Conservation (phyloP, 2,329 filamentous ascomycete genomes). For the Tolypocladium endophyticum region DNA sequence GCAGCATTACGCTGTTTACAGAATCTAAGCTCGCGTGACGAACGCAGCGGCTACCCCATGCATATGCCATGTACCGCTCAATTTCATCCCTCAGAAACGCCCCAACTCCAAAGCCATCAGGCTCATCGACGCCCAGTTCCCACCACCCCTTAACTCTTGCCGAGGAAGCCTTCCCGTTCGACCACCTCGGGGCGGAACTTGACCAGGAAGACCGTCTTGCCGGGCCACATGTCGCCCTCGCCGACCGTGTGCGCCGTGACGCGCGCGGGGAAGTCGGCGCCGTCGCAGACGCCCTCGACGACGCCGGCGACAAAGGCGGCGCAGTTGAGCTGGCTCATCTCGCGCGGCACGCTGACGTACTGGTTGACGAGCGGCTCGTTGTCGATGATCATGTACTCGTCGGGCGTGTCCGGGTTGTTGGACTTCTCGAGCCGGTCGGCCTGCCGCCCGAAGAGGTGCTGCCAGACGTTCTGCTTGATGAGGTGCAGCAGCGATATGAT, state of each 20-base stretch:
- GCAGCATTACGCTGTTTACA: not conserved
- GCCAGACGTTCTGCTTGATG: constrained; percentile 87
- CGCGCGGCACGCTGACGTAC: constrained; percentile 84
- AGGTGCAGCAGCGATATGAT: constrained; percentile 90
- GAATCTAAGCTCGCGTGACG: not conserved
- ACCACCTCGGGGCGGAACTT: constrained; percentile 87
- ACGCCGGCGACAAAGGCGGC: constrained; percentile 92
- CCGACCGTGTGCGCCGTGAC: constrained; percentile 79
- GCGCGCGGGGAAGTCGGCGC: constrained; percentile 76
- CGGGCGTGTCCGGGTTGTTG: constrained; percentile 67
- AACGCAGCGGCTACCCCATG: not conserved
- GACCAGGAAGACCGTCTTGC: constrained; percentile 89
- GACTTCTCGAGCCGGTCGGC: constrained; percentile 91
- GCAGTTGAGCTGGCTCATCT: constrained; percentile 95
- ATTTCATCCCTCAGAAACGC: not conserved
- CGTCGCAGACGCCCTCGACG: constrained; percentile 91
- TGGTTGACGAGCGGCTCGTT: constrained; percentile 95
- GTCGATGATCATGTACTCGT: constrained; percentile 98
- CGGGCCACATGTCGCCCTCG: constrained; percentile 82
- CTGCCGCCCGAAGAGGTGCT: constrained; percentile 80
- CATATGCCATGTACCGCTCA: not conserved
- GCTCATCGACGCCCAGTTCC: not conserved
- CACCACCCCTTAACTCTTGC: constrained; percentile 32
- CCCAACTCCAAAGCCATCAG: not conserved
- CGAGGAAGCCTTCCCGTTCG: constrained; percentile 78